Conservation (phyloP, 306 rosid species). For the Dalbergia oliveri region DNA sequence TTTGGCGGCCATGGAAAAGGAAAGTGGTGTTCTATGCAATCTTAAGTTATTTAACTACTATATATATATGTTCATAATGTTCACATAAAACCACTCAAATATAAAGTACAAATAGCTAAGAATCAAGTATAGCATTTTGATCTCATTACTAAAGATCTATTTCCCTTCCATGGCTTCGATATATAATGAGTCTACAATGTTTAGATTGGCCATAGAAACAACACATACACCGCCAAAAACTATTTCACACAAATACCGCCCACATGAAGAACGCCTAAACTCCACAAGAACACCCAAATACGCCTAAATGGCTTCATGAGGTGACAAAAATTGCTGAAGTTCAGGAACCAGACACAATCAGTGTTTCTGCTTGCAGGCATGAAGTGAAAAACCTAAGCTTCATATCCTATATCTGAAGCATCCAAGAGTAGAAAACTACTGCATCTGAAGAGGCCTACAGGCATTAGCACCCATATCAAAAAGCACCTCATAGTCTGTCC, state of each 20-base stretch:
- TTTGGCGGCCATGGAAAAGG: not conserved
- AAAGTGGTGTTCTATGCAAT: not conserved
- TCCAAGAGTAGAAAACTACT: constrained; percentile 11
- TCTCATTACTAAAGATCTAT: constrained; percentile 6
- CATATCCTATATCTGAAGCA: constrained; percentile 11
- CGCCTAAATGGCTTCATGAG: constrained; percentile 13
- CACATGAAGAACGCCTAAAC: constrained; percentile 17
- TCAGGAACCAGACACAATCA: not conserved
- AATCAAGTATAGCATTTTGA: constrained; percentile 15
- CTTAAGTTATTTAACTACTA: not conserved
- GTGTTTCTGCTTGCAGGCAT: constrained; percentile 5
- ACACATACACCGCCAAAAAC: constrained; percentile 29
- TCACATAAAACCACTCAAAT: constrained; percentile 19
- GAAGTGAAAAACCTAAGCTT: constrained; percentile 19
- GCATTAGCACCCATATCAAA: constrained; percentile 20
- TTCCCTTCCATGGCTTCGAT: constrained; percentile 16
- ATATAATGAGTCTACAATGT: not conserved
- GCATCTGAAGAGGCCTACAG: constrained; percentile 26
- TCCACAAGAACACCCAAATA: not conserved
- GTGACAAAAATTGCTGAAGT: constrained; percentile 20
- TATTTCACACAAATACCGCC: not conserved
- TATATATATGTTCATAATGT: not conserved
- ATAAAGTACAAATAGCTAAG: not conserved
- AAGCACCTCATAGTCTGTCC: constrained; percentile 56
- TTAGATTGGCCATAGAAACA: constrained; percentile 7